These are phyloP conservation scores for Trichophyton benhamiae DNA, from an alignment of 2,329 filamentous ascomycete genomes.

Conservation along the genomic window DNA sequence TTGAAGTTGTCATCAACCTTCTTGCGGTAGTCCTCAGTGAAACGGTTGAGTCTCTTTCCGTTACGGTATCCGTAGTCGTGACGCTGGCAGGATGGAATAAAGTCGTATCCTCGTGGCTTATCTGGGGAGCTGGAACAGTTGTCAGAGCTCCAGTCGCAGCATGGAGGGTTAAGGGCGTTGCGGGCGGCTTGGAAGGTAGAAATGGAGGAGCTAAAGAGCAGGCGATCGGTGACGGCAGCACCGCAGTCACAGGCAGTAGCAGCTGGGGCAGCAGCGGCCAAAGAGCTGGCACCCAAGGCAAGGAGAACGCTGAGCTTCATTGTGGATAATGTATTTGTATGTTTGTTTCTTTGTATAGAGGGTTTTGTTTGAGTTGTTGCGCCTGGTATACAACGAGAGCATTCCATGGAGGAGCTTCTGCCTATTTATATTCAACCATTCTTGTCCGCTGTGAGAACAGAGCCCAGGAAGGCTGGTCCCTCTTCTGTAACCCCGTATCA, in stretches of 20 bases:
- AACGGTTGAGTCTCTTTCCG: slow-evolving; percentile 39
- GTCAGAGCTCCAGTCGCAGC: slow-evolving; percentile 28
- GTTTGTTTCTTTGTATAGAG: neutral
- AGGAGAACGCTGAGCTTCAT: slow-evolving; percentile 10
- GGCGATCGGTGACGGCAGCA: slow-evolving; percentile 30
- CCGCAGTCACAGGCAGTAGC: slow-evolving; percentile 6
- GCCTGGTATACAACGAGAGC: neutral
- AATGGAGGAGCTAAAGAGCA: slow-evolving; percentile 37
- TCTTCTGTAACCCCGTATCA: neutral
- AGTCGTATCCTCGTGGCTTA: slow-evolving; percentile 23
- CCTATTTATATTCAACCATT: neutral
- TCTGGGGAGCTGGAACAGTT: slow-evolving; percentile 26
- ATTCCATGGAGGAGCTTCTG: neutral
- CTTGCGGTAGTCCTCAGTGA: slow-evolving; percentile 32
- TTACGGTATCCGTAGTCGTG: slow-evolving; percentile 49
- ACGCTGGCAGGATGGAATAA: slow-evolving; percentile 36
- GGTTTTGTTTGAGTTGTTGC: neutral
- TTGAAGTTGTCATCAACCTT: slow-evolving; percentile 42
- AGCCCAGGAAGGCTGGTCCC: neutral
- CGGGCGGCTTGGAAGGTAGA: slow-evolving; percentile 33
- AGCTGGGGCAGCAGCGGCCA: neutral
- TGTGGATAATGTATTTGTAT: neutral
- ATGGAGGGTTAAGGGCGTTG: slow-evolving; percentile 29
- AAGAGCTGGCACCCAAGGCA: slow-evolving; percentile 4
- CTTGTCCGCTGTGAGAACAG: neutral